phyloP scores from a whole-genome alignment of 768 basidiomycete species.

The Tylopilus subfusipes region DNA sequence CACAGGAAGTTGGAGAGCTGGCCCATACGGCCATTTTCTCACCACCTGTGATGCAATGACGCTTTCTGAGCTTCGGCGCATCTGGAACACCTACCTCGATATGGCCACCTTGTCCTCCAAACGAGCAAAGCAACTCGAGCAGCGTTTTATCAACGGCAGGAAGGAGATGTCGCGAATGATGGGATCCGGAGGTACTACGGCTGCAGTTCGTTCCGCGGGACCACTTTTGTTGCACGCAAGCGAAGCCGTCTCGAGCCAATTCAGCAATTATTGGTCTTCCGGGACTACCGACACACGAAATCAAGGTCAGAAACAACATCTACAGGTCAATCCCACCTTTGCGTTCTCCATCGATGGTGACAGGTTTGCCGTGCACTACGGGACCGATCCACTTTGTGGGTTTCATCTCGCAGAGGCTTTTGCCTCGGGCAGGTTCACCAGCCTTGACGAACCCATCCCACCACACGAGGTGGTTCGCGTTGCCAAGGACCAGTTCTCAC shows the following conservation, averaged over 20 bases:
- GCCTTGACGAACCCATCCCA: not conserved
- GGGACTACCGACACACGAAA: conserved; percentile 13
- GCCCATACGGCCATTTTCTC: conserved; percentile 27
- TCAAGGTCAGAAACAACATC: not conserved
- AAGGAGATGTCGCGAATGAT: not conserved
- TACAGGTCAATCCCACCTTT: conserved; percentile 28
- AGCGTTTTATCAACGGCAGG: conserved; percentile 10
- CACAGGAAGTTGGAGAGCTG: conserved; percentile 17
- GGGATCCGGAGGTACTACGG: not conserved
- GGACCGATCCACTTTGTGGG: conserved; percentile 25
- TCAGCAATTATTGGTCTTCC: conserved; percentile 21
- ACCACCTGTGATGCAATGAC: conserved; percentile 19
- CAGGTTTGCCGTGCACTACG: conserved; percentile 28
- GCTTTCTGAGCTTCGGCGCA: conserved; percentile 16
- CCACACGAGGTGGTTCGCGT: conserved; percentile 8
- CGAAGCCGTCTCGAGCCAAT: conserved; percentile 10
- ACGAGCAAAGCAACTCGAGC: conserved; percentile 9
- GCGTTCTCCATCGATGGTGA: conserved; percentile 26
- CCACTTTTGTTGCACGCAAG: conserved; percentile 11
- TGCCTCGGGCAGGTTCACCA: conserved; percentile 7
- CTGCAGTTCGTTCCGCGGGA: conserved; percentile 28
- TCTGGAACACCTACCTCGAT: conserved; percentile 22
- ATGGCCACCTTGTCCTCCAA: conserved; percentile 1
- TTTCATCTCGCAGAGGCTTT: conserved; percentile 31
- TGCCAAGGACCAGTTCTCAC: conserved; percentile 23